Evolutionary conservation across 176 grass and related monocot species (phyloP), one percentile per base, ranked within the genome.

Genomic region (Microstegium vimineum): DNA sequence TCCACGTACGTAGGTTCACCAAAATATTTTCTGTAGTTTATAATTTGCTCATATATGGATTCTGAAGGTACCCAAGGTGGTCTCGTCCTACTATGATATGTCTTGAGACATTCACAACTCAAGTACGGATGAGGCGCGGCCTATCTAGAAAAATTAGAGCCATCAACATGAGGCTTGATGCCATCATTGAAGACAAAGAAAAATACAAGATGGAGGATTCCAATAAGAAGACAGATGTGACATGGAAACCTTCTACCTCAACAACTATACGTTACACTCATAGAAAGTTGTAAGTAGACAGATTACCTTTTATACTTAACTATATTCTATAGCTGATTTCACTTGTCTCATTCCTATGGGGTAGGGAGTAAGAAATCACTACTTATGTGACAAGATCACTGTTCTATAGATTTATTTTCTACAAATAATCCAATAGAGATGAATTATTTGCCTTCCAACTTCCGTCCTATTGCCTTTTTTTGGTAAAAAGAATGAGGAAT

Each of bases 171-270:
- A 85, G 83, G 54, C 83, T 85, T 26, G 52, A 79, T 11, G 66
- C 49, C 1, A 85, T 85, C 15, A 85, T 79, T 69, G 22, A 62
- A 61, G 79, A 85, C 75, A 85, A 85, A 72, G 38, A 71, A 5
- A 85, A 22, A 22, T 85, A 85, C 30, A 85, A 45, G 52, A 77
- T 64, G 2, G 75, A 72, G 9, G 38, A 64, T 46, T 0, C 3
- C 0, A 3, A 26, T 8, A 61, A 18, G n/a, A 30, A 75, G 17
- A n/a, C 18, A 3, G 13, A 47, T 35, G 27, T 22, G 36, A 69
- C 83, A 62, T 85, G 74, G 83, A 69, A 62, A 33, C 26, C 83
- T 72, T 71, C 74, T 37, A 79, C 83, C 7, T 71, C 75, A 3
- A 37, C 64, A 74, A 20, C 33, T 35, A 67, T n/a, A 37, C 15